These are phyloP conservation scores for Paulownia fortunei DNA, from an alignment of 257 asterid species.

Conservation along the genomic window DNA sequence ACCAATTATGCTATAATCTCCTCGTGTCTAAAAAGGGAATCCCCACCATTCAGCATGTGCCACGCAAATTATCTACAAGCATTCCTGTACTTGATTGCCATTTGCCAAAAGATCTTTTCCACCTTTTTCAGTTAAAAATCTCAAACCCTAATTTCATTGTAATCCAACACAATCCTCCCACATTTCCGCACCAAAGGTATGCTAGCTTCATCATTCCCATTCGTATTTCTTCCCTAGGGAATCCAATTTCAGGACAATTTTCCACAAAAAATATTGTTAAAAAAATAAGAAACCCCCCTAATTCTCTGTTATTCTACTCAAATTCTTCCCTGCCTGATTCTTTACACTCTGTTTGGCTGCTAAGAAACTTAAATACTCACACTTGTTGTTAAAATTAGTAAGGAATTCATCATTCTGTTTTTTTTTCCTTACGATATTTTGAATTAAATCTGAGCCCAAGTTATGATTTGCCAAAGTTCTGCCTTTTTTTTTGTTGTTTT, in stretches of 20 bases:
- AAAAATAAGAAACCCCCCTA: not conserved
- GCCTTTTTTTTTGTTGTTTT: not conserved
- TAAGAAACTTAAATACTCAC: not conserved
- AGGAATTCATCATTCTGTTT: not conserved
- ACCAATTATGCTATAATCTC: no score
- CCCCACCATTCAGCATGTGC: conserved; percentile 17
- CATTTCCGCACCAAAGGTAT: conserved; percentile 11
- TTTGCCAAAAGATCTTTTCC: not conserved
- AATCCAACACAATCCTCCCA: conserved; percentile 13
- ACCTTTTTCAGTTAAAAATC: not conserved
- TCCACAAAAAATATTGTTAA: not conserved
- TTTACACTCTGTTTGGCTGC: conserved; percentile 13
- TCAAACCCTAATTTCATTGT: conserved; percentile 34
- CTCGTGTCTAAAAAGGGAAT: not conserved
- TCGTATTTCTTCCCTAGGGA: not conserved
- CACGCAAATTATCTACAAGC: not conserved
- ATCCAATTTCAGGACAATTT: not conserved
- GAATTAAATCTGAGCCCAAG: conserved; percentile 9
- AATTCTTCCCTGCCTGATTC: not conserved
- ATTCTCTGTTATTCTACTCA: not conserved
- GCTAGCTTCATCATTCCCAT: not conserved
- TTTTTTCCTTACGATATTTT: not conserved
- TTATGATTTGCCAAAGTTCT: not conserved
- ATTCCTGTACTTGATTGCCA: not conserved
- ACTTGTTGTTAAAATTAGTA: not conserved